These are phyloP conservation scores for Ophiosphaerella narmari DNA, from an alignment of 2,329 filamentous ascomycete genomes.

Conservation along the genomic window DNA sequence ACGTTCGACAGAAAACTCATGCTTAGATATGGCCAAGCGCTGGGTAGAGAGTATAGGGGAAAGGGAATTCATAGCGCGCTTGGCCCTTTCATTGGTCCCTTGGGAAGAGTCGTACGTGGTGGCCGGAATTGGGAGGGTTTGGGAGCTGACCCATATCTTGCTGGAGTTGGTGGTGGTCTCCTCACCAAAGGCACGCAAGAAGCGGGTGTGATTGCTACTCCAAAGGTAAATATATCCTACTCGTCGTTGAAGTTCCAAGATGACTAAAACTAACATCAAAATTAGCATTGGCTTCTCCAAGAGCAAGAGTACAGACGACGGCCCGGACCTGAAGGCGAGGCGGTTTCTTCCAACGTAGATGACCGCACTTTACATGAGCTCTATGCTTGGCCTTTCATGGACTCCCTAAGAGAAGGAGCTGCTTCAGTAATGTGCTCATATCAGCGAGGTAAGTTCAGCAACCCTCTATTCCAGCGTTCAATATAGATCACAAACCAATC, in stretches of 20 bases:
- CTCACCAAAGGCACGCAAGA: slow-evolving; percentile 60
- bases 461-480: slow-evolving; percentile 6
- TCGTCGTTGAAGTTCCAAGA: neutral
- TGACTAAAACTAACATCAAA: slow-evolving; percentile 27
- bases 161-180: slow-evolving; percentile 55
- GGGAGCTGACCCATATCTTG: slow-evolving; percentile 68
- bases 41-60: slow-evolving; percentile 72
- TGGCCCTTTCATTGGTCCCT: slow-evolving; percentile 70
- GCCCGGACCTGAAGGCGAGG: slow-evolving; percentile 54
- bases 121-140: slow-evolving; percentile 78
- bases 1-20: slow-evolving; percentile 74
- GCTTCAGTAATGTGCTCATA: slow-evolving; percentile 65
- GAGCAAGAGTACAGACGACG: slow-evolving; percentile 60
- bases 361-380: slow-evolving; percentile 68
- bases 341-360: slow-evolving; percentile 65
- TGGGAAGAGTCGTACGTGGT: slow-evolving; percentile 72
- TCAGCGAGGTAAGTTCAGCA: slow-evolving; percentile 32
- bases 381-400: slow-evolving; percentile 70
- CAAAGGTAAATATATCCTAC: slow-evolving; percentile 15
- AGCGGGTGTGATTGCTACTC: slow-evolving; percentile 47
- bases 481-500: neutral
- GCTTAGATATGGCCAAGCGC: slow-evolving; percentile 66
- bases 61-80: slow-evolving; percentile 74
- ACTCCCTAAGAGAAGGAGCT: slow-evolving; percentile 62
- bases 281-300: slow-evolving; percentile 49